A percentile compares a stretch with the other conserved stretches of the same genome.
These are phyloP conservation scores for Penicillium sp. DNA, from an alignment of 2,329 filamentous ascomycete genomes.

Conservation along the genomic window DNA sequence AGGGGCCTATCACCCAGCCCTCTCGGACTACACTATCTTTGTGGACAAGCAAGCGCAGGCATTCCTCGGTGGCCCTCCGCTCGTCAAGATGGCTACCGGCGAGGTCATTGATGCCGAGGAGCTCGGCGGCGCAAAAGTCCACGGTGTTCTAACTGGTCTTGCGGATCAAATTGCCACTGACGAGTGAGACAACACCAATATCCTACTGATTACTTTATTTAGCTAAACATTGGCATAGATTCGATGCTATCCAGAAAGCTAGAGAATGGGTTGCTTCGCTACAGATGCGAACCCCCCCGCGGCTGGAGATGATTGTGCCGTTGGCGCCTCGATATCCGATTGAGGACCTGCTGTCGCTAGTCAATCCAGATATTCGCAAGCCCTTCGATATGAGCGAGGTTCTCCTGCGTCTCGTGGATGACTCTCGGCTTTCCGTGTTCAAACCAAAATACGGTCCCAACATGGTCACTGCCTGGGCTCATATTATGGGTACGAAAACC, in stretches of 20 bases:
- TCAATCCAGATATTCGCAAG: slow-evolving; percentile 45
- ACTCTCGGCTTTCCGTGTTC: slow-evolving; percentile 42
- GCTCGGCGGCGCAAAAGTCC: slow-evolving; percentile 47
- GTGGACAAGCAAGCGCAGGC: slow-evolving; percentile 49
- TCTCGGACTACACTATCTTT: slow-evolving; percentile 49
- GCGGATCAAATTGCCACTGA: slow-evolving; percentile 49
- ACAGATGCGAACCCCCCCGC: slow-evolving; percentile 6
- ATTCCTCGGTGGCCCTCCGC: slow-evolving; percentile 48
- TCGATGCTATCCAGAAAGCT: slow-evolving; percentile 46
- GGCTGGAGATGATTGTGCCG: slow-evolving; percentile 9
- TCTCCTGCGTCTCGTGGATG: slow-evolving; percentile 46
- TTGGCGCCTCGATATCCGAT: slow-evolving; percentile 36
- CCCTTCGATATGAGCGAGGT: slow-evolving; percentile 45
- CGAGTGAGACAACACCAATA: slow-evolving; percentile 32
- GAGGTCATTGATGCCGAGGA: slow-evolving; percentile 47
- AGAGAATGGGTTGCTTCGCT: slow-evolving; percentile 40
- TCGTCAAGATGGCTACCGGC: slow-evolving; percentile 53
- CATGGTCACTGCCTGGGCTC: slow-evolving; percentile 43
- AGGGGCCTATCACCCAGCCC: slow-evolving; percentile 45
- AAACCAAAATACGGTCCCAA: slow-evolving; percentile 46
- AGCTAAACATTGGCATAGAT: slow-evolving; percentile 15
- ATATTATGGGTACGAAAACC: slow-evolving; percentile 37
- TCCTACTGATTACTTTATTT: no score
- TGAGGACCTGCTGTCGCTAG: slow-evolving; percentile 42
- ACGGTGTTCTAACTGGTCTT: slow-evolving; percentile 45